Base-by-base conservation (phyloP, 2,329 filamentous ascomycete genomes). In the Penicillium nordicum region DNA sequence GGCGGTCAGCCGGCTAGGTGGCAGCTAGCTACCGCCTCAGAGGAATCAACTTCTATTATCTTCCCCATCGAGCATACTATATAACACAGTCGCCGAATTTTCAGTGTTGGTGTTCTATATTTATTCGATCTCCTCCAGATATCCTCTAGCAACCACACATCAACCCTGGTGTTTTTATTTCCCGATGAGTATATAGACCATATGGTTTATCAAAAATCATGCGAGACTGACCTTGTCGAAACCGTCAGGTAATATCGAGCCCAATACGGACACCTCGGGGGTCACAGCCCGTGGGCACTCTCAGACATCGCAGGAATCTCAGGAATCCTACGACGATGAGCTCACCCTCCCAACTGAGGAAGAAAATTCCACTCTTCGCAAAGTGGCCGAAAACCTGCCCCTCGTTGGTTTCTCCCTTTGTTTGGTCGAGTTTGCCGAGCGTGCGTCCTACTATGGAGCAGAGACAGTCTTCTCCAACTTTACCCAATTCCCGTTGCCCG, bases 381-480 rank as follows among this genome's bases (percentile, higher is more conserved):
- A 76, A 54, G 75, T 83, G 8, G 72, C 82, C n/a, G 82, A 76
- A 40, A 71, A 64, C 2, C 74, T 86, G 2, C 82, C 84, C 1
- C 55, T 72, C 12, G 73, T 81, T 4, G 78, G 82, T n/a, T 87
- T 83, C 62, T 64, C 82, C 3, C 79, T 86, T 30, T 86, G 83
- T 58, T 62, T 81, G 7, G 82, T 85, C 40, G 84, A 86, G 60
- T 82, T 86, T 57, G 82, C 81, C 53, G 84, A 87, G 66, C 76
- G 84, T 53, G 83, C 83, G 3, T 85, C 82, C 0, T 86, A 82
- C 74, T 85, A 84, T 64, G 84, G 83, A 58, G 75, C 79, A 6
- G 76, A 80, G 58, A 79, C 79, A 0, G 71, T 82, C 8, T 84
- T 85, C 67, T 77, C 76, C 59, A 88, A 88, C 67, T 88, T 81